phyloP scores from a whole-genome alignment of 208 protist genomes.

The Balamuthia mandrillaris region DNA sequence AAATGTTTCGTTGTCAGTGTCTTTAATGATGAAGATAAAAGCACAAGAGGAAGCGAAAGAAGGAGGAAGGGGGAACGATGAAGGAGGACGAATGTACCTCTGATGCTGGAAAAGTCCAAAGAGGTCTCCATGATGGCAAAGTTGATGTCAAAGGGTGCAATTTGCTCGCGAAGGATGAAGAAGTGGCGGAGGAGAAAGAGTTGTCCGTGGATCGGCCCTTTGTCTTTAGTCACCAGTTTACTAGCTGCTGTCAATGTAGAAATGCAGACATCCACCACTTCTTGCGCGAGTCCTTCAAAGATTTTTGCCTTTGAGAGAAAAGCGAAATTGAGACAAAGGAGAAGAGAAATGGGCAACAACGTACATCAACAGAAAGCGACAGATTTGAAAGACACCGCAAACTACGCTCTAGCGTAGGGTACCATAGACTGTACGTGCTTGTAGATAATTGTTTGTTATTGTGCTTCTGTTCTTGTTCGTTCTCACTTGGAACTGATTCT shows the following conservation, averaged over 20 bases:
- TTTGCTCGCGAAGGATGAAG: conserved; percentile 65
- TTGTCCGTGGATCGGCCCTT: conserved; percentile 39
- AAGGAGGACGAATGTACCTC: conserved; percentile 3
- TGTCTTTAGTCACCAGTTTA: background rate
- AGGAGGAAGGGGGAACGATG: background rate
- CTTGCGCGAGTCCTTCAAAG: conserved; percentile 66
- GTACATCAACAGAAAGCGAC: conserved; percentile 61
- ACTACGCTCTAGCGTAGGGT: conserved; percentile 61
- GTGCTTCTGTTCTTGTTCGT: too few species aligned
- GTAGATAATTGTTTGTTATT: background rate
- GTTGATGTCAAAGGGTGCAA: conserved; percentile 62
- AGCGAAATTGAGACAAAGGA: background rate
- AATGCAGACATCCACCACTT: conserved; percentile 23
- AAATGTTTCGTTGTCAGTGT: background rate
- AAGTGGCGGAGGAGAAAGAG: conserved; percentile 67
- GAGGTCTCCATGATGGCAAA: conserved; percentile 52
- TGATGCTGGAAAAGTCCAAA: conserved; percentile 64
- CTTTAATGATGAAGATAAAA: background rate
- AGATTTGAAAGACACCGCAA: conserved; percentile 62
- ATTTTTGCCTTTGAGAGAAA: conserved; percentile 30
- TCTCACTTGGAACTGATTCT: too few species aligned
- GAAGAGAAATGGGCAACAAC: background rate
- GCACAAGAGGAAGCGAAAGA: background rate
- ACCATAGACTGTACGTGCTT: too few species aligned
- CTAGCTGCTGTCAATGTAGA: background rate